phyloP scores from a whole-genome alignment of 495 filamentous ascomycete species.

The Pseudomonodictys pantanalensis region DNA sequence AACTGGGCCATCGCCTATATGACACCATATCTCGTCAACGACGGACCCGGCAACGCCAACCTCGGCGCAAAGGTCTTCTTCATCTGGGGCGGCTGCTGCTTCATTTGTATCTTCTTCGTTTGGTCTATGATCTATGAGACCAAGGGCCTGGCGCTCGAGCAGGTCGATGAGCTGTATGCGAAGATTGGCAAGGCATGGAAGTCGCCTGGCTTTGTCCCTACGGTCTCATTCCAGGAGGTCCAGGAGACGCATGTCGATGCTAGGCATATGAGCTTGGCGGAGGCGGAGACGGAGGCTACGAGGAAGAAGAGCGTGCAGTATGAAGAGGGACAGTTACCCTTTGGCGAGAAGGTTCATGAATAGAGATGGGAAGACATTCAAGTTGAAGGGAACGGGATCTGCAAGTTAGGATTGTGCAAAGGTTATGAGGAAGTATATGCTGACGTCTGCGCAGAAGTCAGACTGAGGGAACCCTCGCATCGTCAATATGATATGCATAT shows the following conservation, averaged over 20 bases:
- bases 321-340: slow-evolving; percentile 16
- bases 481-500: no score
- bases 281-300: slow-evolving; percentile 19
- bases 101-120: slow-evolving; percentile 41
- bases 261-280: slow-evolving; percentile 27
- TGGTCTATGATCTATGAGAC: slow-evolving; percentile 45
- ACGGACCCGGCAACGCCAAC: slow-evolving; percentile 40
- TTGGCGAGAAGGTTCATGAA: slow-evolving; percentile 18
- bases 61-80: slow-evolving; percentile 44
- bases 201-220: slow-evolving; percentile 35
- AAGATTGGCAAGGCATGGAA: slow-evolving; percentile 36
- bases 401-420: no score
- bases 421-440: no score
- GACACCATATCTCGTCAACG: slow-evolving; percentile 44
- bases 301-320: slow-evolving; percentile 27
- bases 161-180: slow-evolving; percentile 44
- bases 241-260: slow-evolving; percentile 9
- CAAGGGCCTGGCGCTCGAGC: slow-evolving; percentile 40
- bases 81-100: slow-evolving; percentile 42
- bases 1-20: slow-evolving; percentile 44
- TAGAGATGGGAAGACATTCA: no score
- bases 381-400: no score
- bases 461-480: no score
- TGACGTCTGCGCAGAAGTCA: no score
- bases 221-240: slow-evolving; percentile 41